Evolutionary conservation across 2,329 filamentous ascomycete genomes (phyloP).

Genomic region (Pleochaeta shiraiana): DNA sequence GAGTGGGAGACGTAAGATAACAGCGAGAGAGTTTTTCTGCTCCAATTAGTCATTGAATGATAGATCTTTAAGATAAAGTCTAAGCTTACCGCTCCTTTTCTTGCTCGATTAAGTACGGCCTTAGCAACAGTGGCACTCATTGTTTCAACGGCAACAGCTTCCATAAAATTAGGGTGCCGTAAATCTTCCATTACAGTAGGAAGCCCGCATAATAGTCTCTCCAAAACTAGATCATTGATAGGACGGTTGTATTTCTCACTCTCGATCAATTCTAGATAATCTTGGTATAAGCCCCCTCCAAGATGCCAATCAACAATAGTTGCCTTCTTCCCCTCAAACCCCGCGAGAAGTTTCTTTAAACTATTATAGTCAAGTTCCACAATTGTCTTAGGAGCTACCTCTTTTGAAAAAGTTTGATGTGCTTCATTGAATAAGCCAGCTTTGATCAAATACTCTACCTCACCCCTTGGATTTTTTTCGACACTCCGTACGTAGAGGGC

Average conservation of each 20-base stretch:
- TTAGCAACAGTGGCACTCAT: slow-evolving; percentile 57
- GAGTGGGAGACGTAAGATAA: slow-evolving; percentile 37
- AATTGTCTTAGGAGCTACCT: slow-evolving; percentile 63
- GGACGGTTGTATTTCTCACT: slow-evolving; percentile 16
- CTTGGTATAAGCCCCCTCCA: slow-evolving; percentile 59
- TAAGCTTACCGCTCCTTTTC: slow-evolving; percentile 36
- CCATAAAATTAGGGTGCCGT: slow-evolving; percentile 23
- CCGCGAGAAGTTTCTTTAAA: slow-evolving; percentile 44
- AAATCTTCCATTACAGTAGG: slow-evolving; percentile 25
- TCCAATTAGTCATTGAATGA: neutral
- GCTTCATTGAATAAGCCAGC: slow-evolving; percentile 61
- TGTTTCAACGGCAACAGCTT: slow-evolving; percentile 57
- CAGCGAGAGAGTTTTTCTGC: slow-evolving; percentile 23
- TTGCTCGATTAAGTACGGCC: slow-evolving; percentile 32
- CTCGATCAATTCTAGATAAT: slow-evolving; percentile 32
- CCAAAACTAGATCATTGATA: slow-evolving; percentile 26
- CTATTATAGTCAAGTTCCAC: slow-evolving; percentile 60
- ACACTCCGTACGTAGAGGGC: slow-evolving; percentile 61
- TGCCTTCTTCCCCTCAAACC: slow-evolving; percentile 42
- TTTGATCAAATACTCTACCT: slow-evolving; percentile 61
- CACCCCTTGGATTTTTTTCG: slow-evolving; percentile 41
- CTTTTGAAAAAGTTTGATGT: slow-evolving; percentile 58
- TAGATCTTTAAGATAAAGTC: neutral
- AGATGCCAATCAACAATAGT: slow-evolving; percentile 51
- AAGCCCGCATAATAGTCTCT: slow-evolving; percentile 33